Evolutionary conservation across 768 basidiomycete genomes (phyloP), one percentile per base, ranked within the genome.

Genomic region (Russula lepida): DNA sequence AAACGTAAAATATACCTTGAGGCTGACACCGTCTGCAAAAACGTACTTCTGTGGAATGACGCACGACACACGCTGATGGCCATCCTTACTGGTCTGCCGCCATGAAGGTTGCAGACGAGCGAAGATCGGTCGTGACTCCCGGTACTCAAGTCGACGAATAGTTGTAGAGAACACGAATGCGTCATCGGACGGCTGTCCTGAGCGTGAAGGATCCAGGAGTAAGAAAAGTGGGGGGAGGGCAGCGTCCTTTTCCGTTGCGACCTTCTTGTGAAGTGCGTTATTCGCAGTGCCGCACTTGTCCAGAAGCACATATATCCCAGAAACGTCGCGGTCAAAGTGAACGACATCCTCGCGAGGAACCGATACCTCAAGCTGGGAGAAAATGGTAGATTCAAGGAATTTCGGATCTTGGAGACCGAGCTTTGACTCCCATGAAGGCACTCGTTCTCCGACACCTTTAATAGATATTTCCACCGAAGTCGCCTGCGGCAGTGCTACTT

Each of bases 251-350:
- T 71, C 57, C 11, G 72, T 71, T 17, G 71, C 53, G 25, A 77
- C 69, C 64, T 81, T 85, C 72, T 82, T 85, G 73, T 95, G 92
- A 50, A 98, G 76, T 23, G 88, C 88, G 27, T 81, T 79, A 69
- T 89, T 92, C 8, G 95, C 92, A 2, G 91, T 92, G 7, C 94
- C 93, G 59, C 95, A 98, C 69, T 86, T 87, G 64, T 89, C 86
- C 55, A 94, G 76, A 51, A 94, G 83, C 27, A 75, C 73, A 69
- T 97, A 98, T 1, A 74, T 76, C 6, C 95, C 95, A 6, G 86
- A 84, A 48, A 97, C 85, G 69, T 91, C 83, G 49, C 87, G 84
- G 71, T 95, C 94, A 32, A 90, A 80, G 56, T 74, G 71, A 1
- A 68, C 59, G 8, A 75, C 68, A 28, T 79, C 76, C 6, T 79